These are phyloP conservation scores for Rheum nobile DNA, from an alignment of 148 eudicot species.

Conservation along the genomic window DNA sequence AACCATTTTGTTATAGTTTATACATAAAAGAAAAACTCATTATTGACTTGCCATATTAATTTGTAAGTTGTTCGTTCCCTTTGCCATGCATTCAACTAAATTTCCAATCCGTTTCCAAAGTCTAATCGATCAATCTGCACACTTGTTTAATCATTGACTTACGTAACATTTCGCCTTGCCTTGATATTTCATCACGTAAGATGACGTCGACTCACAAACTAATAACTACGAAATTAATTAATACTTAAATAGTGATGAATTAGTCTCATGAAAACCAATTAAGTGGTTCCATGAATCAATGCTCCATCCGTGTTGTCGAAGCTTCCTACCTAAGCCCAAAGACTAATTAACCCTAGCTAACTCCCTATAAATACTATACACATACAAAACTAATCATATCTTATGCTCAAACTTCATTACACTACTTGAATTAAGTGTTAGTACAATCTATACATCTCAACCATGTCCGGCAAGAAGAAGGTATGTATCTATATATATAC, in stretches of 20 bases:
- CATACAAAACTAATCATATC: neutral
- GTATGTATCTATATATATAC: neutral
- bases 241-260: neutral
- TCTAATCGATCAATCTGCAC: neutral
- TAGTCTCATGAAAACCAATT: neutral
- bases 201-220: neutral
- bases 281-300: neutral
- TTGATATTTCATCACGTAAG: neutral
- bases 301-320: neutral
- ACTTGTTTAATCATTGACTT: neutral
- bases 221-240: neutral
- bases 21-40: neutral
- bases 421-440: neutral
- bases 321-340: neutral
- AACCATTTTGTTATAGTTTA: neutral
- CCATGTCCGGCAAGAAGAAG: slow-evolving; percentile 5
- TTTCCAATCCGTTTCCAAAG: neutral
- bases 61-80: neutral
- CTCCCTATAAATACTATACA: neutral
- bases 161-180: neutral
- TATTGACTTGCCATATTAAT: neutral
- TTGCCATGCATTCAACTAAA: neutral
- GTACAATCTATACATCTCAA: neutral
- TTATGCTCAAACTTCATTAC: neutral
- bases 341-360: neutral